A percentile compares a stretch with the other conserved stretches of the same genome.
Conservation (phyloP, 495 filamentous ascomycete genomes). For the Lasiosphaeria miniovina region DNA sequence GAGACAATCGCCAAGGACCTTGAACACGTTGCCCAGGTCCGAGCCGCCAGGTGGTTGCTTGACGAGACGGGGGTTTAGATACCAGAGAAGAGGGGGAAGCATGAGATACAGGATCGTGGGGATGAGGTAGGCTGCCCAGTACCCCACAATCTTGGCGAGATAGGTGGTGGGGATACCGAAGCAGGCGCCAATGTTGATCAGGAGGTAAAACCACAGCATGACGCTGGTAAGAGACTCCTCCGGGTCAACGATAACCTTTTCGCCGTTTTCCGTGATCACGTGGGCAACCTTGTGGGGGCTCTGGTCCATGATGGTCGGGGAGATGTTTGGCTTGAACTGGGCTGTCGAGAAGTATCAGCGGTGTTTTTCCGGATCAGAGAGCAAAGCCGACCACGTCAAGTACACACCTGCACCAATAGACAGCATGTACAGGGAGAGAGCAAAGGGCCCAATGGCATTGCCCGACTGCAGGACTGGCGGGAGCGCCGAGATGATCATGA, state of each 20-base stretch:
- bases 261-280: slow-evolving; percentile 63
- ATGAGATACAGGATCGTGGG: slow-evolving; percentile 57
- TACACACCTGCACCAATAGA: slow-evolving; percentile 60
- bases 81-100: slow-evolving; percentile 50
- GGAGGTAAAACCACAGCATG: slow-evolving; percentile 61
- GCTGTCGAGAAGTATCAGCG: slow-evolving; percentile 11
- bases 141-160: slow-evolving; percentile 52
- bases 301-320: slow-evolving; percentile 71
- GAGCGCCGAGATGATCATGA: slow-evolving; percentile 59
- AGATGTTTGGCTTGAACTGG: slow-evolving; percentile 65
- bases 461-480: slow-evolving; percentile 55
- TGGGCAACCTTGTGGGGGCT: slow-evolving; percentile 52
- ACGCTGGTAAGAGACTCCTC: slow-evolving; percentile 71
- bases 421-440: slow-evolving; percentile 54
- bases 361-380: background rate
- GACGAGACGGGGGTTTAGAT: slow-evolving; percentile 45
- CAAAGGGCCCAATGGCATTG: slow-evolving; percentile 54
- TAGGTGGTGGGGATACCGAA: slow-evolving; percentile 49
- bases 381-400: background rate
- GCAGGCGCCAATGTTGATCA: slow-evolving; percentile 74
- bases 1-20: slow-evolving; percentile 48
- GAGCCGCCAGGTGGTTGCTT: slow-evolving; percentile 51
- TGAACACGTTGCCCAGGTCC: slow-evolving; percentile 53
- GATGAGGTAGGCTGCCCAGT: slow-evolving; percentile 71
- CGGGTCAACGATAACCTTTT: slow-evolving; percentile 74